A percentile compares a stretch with the other conserved stretches of the same genome.
phyloP scores from a whole-genome alignment of 768 basidiomycete species.

The Calocybe indica region DNA sequence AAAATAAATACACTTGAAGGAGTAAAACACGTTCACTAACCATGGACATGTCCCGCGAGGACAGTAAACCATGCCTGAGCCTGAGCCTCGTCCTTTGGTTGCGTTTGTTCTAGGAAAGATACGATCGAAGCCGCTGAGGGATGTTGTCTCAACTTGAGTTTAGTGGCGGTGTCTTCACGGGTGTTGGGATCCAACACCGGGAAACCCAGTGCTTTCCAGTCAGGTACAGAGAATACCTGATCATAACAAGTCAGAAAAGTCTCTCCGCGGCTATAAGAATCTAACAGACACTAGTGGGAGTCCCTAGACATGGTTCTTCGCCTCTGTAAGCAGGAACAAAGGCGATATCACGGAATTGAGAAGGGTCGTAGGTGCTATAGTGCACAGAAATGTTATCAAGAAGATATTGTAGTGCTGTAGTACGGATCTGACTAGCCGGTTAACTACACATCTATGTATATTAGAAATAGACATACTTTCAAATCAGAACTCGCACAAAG shows the following conservation, averaged over 20 bases:
- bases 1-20: background rate
- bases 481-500: conserved; percentile 58
- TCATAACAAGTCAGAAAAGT: background rate
- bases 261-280: background rate
- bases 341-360: conserved; percentile 47
- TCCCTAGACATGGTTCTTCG: conserved; percentile 48
- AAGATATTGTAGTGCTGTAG: conserved; percentile 73
- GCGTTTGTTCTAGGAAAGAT: conserved; percentile 48
- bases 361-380: conserved; percentile 56
- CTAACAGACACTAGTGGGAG: conserved; percentile 53
- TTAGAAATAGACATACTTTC: conserved; percentile 16
- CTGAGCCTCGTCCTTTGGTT: conserved; percentile 45
- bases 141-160: conserved; percentile 64
- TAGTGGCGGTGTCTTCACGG: conserved; percentile 45
- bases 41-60: conserved; percentile 55
- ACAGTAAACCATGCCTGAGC: conserved; percentile 67
- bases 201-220: conserved; percentile 78
- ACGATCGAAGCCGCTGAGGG: conserved; percentile 63
- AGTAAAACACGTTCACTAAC: conserved; percentile 27
- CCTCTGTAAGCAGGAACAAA: conserved; percentile 75
- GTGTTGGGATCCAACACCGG: conserved; percentile 51
- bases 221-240: conserved; percentile 64
- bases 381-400: conserved; percentile 62
- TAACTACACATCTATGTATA: background rate
- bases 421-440: conserved; percentile 28